phyloP scores from a whole-genome alignment of 257 asterid genomes.

The Datura wrightii region DNA sequence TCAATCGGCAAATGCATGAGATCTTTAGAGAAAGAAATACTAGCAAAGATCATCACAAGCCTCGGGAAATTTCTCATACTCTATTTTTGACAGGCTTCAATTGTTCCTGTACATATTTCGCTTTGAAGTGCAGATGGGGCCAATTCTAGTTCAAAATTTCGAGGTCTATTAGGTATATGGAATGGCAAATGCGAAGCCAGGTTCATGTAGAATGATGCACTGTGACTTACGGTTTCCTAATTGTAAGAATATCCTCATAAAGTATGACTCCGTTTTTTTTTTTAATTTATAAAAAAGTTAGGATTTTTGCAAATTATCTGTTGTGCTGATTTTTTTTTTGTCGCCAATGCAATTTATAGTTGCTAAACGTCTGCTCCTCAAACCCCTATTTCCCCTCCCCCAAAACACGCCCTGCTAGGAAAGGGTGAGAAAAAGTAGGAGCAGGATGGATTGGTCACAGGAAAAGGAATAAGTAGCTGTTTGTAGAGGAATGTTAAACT shows the following conservation, averaged over 20 bases:
- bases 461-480: slow-evolving; percentile 4
- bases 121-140: slow-evolving; percentile 33
- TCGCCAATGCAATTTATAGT: background rate
- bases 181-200: slow-evolving; percentile 28
- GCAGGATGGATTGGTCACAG: background rate
- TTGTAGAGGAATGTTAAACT: background rate
- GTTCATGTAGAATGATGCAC: background rate
- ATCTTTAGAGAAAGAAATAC: background rate
- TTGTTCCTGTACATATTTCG: slow-evolving; percentile 43
- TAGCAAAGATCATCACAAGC: slow-evolving; percentile 23
- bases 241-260: slow-evolving; percentile 16
- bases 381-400: background rate
- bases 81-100: slow-evolving; percentile 37
- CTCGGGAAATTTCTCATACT: background rate
- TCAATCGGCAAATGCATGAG: slow-evolving; percentile 65
- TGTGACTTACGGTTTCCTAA: slow-evolving; percentile 4
- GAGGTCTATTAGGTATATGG: slow-evolving; percentile 16
- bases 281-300: background rate
- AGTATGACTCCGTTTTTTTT: background rate
- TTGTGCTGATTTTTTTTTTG: background rate
- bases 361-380: background rate
- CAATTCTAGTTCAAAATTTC: slow-evolving; percentile 27
- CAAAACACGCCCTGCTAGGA: background rate
- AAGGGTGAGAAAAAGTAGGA: background rate
- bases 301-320: background rate